phyloP scores from a whole-genome alignment of 306 rosid species.

The Cyamopsis tetragonoloba region DNA sequence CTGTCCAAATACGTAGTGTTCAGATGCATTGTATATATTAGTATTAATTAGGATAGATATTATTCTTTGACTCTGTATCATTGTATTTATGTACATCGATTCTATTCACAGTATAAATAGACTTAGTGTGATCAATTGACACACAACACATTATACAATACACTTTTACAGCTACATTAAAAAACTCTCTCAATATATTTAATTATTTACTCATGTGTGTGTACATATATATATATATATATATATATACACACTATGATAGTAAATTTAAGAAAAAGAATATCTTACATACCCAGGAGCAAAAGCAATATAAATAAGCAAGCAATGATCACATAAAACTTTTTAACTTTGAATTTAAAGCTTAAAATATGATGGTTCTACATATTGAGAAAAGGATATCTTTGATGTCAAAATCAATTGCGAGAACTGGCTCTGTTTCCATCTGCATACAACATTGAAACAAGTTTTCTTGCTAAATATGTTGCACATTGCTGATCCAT shows the following conservation, averaged over 20 bases:
- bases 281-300: neutral
- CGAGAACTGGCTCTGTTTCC: conserved; percentile 80
- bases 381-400: conserved; percentile 67
- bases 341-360: conserved; percentile 1
- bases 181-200: neutral
- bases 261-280: neutral
- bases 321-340: neutral
- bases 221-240: too few relatives aligned
- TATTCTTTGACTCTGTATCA: too few relatives aligned
- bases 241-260: neutral
- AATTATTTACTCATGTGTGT: neutral
- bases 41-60: too few relatives aligned
- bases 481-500: conserved; percentile 13
- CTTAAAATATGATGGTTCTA: conserved; percentile 14
- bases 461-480: conserved; percentile 15
- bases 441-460: conserved; percentile 48
- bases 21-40: too few relatives aligned
- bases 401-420: conserved; percentile 77
- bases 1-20: too few relatives aligned
- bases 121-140: too few relatives aligned
- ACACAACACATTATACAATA: too few relatives aligned
- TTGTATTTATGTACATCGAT: too few relatives aligned
- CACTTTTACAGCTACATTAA: neutral
- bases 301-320: neutral
- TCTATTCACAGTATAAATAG: too few relatives aligned